Percentiles rank a stretch among this genome's conserved stretches.
Conservation (phyloP, 345 rosid genomes). For the Camelina laxa region DNA sequence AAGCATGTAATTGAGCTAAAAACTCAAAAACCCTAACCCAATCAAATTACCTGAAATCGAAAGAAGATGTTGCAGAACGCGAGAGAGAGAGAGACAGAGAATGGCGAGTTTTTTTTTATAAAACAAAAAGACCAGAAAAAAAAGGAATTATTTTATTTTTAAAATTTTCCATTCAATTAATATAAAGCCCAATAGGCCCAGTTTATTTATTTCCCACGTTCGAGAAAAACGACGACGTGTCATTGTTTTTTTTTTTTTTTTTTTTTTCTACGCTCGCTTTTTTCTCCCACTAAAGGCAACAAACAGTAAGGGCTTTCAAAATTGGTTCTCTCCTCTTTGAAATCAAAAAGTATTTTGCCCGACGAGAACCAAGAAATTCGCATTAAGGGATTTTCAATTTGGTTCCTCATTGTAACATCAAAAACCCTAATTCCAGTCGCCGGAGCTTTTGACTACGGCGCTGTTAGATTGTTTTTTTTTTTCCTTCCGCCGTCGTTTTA, state of each 20-base stretch:
- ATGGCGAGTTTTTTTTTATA: background rate
- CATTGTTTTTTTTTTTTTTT: background rate
- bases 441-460: slow-evolving; percentile 21
- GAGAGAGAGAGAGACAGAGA: slow-evolving; percentile 28
- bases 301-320: slow-evolving; percentile 33
- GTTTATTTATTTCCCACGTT: background rate
- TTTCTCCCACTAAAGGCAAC: slow-evolving; percentile 10
- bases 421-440: slow-evolving; percentile 34
- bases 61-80: slow-evolving; percentile 29
- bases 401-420: slow-evolving; percentile 13
- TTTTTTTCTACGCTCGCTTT: slow-evolving; percentile 26
- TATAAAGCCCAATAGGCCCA: slow-evolving; percentile 37
- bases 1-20: slow-evolving; percentile 11
- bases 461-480: background rate
- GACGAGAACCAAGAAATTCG: slow-evolving; percentile 7
- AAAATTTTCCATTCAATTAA: background rate
- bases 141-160: no score
- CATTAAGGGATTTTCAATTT: slow-evolving; percentile 15
- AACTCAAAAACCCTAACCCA: slow-evolving; percentile 41
- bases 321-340: slow-evolving; percentile 15
- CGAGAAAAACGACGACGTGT: slow-evolving; percentile 4
- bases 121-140: background rate
- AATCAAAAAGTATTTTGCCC: background rate
- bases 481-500: background rate
- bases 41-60: slow-evolving; percentile 46